Base-by-base conservation (phyloP, 2,329 filamentous ascomycete species). In the Magnaporthiopsis poae region DNA sequence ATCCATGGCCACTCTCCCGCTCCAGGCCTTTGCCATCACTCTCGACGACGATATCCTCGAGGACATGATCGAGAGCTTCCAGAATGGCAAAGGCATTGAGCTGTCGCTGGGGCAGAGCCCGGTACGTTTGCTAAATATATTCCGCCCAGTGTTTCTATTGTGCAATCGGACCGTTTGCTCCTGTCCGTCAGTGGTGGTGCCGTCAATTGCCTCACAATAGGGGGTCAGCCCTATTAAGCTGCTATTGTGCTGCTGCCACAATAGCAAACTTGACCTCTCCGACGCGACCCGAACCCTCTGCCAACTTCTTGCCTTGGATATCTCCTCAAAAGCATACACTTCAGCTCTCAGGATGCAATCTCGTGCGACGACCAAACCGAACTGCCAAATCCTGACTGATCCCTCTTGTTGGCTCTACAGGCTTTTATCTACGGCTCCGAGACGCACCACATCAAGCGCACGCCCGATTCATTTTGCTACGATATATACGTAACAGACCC, bases 41-140 rank as follows among this genome's bases (percentile, higher is more conserved):
- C 76, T 89, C 69, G 81, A 78, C 71, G 82, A 87, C 73, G 79
- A 78, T 73, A 79, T 86, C 65, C 83, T 89, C 71, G 84, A 87
- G 73, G 80, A 85, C 69, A 84, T 89, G 82, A 87, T 89, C 70
- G 80, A 80, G 74, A 85, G 82, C 71, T 80, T 84, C 59, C 82
- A 83, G 71, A 80, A 81, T 77, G 85, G 84, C 64, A 80, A 84
- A 66, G 78, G 81, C 62, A 80, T 88, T 65, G 79, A 85, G 71
- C 77, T 89, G 71, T 81, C 83, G 5, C 75, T 89, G 68, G 86
- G 86, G 60, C 79, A 78, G 71, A 80, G 76, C 71, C 86, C 86
- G 56, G 86, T 89, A 84, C 81, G 86, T 81, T 80, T 69, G 18
- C n/a, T 61, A 21, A 11, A 66, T 65, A 63, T 65, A 66, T 69